Evolutionary conservation across 1,284 basidiomycete genomes (phyloP), one percentile per base, ranked within the genome.

Genomic region (Vanrija sp.): DNA sequence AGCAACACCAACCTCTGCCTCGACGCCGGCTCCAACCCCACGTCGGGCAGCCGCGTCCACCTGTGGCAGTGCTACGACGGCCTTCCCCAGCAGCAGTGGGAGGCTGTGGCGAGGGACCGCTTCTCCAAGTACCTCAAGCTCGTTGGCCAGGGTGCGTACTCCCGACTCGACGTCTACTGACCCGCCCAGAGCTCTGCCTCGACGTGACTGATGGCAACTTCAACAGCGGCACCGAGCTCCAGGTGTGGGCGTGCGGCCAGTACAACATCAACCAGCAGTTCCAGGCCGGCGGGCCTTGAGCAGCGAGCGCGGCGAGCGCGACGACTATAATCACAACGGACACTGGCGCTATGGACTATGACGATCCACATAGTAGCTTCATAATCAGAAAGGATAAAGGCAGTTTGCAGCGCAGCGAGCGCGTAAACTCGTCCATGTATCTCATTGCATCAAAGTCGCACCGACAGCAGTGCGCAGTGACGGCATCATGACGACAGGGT

Each of bases 31-130:
- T 39, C 31, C 42, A 47, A 56, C 52, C 50, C 61, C 12, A 46
- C 31, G 16, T 56, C 61, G 51, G 65, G 59, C 15, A 46, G 49
- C 24, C 47, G 31, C 4, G 53, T 66, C 50, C 68, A 67, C 54
- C 57, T 73, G 49, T 67, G 62, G 61, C 54, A 54, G 36, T 47
- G 51, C 39, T 48, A 50, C 45, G 27, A 22, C 12, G 55, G 47
- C 44, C 39, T 51, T n/a, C 25, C 36, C n/a, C 56, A 57, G 51
- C 56, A 53, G 51, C 20, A 27, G 9, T 57, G 55, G 55, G 22
- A 43, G 47, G 18, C 41, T 9, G 23, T 38, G 0, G 4, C 25
- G 38, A 27, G 19, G 37, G n/a, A 48, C 24, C 37, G 22, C 3
- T 41, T 41, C 18, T 5, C 27, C 38, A 27, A 41, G 37, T 27